These are phyloP conservation scores for Gnetum montanum DNA, from an alignment of 75 land plant species.

Conservation along the genomic window DNA sequence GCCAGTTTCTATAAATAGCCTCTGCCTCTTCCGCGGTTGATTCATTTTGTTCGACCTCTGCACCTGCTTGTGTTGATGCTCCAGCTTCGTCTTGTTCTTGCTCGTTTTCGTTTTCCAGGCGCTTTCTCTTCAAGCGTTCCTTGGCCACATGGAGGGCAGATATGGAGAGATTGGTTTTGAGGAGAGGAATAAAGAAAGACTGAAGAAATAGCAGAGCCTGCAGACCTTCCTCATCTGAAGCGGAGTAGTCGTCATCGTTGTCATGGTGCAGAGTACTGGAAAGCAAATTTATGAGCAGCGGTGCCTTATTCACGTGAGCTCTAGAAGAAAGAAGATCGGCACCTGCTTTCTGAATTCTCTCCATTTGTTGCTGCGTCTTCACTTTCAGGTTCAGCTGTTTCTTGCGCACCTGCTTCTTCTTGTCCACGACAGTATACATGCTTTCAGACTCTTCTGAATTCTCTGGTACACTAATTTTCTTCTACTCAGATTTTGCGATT, in stretches of 20 bases:
- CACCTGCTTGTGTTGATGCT: neutral
- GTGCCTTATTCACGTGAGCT: conserved; percentile 77
- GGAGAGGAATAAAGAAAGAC: conserved; percentile 66
- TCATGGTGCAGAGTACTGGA: conserved; percentile 17
- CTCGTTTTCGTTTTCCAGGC: neutral
- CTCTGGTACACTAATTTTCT: too few species aligned
- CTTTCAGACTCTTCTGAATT: too few species aligned
- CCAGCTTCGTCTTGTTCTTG: neutral
- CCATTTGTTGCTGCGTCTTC: too few species aligned
- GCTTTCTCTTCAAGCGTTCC: conserved; percentile 1
- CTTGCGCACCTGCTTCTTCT: too few species aligned
- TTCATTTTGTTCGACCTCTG: neutral
- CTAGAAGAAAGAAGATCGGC: conserved; percentile 56
- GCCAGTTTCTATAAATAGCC: conserved; percentile 58
- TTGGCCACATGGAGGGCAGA: conserved; percentile 11
- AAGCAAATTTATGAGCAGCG: conserved; percentile 52
- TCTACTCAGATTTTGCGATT: too few species aligned
- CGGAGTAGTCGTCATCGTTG: neutral
- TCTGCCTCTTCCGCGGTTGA: conserved; percentile 37
- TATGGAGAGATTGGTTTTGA: conserved; percentile 37
- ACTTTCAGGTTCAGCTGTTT: too few species aligned
- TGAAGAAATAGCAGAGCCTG: conserved; percentile 73
- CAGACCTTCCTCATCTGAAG: conserved; percentile 14
- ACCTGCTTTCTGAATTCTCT: conserved; percentile 50
- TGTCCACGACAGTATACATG: too few species aligned